Conservation (phyloP, 2,329 filamentous ascomycete species). For the Colletotrichum incanum region DNA sequence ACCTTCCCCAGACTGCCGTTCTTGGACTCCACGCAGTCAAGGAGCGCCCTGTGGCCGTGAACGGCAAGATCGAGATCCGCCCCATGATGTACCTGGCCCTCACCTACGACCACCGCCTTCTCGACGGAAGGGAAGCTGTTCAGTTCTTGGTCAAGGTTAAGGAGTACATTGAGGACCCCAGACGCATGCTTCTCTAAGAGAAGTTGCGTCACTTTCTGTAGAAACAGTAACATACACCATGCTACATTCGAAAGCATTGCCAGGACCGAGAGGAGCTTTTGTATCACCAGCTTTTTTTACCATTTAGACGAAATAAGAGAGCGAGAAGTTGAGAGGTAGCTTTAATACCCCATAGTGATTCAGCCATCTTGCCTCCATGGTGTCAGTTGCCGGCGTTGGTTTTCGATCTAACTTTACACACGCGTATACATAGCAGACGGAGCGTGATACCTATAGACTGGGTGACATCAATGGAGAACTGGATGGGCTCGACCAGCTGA, state of each 20-base stretch:
- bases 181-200: conserved; percentile 84
- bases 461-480: too few species aligned
- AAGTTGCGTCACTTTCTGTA: not conserved
- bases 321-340: not conserved
- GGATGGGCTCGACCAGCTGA: not conserved
- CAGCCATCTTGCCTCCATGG: not conserved
- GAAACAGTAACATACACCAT: conserved; percentile 15
- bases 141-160: conserved; percentile 98
- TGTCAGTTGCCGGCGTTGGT: not conserved
- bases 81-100: conserved; percentile 99
- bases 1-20: conserved; percentile 92
- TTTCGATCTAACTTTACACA: not conserved
- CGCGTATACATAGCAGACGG: too few species aligned
- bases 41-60: conserved; percentile 89
- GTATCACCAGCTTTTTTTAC: conserved; percentile 11
- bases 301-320: conserved; percentile 9
- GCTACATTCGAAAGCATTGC: not conserved
- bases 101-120: conserved; percentile 96
- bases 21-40: conserved; percentile 97
- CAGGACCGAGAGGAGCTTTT: not conserved
- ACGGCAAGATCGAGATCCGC: conserved; percentile 94
- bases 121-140: conserved; percentile 95
- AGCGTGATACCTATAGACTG: too few species aligned
- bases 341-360: not conserved
- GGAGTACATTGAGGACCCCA: conserved; percentile 96